A percentile compares a stretch with the other conserved stretches of the same genome.
Evolutionary conservation across 257 asterid genomes (phyloP).

Genomic region (Fraxinus anomala): DNA sequence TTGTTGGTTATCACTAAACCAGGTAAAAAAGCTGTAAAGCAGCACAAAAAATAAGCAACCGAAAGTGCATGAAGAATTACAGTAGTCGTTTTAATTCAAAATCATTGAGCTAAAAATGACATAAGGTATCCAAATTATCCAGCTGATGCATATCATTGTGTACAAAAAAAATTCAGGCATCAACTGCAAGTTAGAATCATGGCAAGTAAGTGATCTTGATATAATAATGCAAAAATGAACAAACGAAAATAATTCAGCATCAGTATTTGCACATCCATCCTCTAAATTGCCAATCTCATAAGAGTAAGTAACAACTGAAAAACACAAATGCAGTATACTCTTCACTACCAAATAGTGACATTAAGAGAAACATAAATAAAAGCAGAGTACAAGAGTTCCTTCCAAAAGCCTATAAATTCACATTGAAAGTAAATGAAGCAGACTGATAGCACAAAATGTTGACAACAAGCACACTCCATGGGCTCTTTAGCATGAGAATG

Average conservation of each 20-base stretch:
- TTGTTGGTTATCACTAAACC: slow-evolving; percentile 43
- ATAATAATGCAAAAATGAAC: not conserved
- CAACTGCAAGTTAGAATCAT: not conserved
- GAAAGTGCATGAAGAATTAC: slow-evolving; percentile 27
- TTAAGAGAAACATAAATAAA: not conserved
- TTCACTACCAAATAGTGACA: not conserved
- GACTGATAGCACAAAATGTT: not conserved
- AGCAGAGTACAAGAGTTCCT: not conserved
- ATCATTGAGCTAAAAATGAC: slow-evolving; percentile 21
- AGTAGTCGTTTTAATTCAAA: slow-evolving; percentile 16
- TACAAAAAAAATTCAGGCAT: not conserved
- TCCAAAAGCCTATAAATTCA: not conserved
- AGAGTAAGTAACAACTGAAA: not conserved
- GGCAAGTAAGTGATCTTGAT: not conserved
- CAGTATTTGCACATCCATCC: not conserved
- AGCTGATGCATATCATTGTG: not conserved
- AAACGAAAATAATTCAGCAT: not conserved
- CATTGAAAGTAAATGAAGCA: not conserved
- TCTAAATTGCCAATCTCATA: not conserved
- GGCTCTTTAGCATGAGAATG: not conserved
- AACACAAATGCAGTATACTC: not conserved
- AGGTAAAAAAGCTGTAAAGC: slow-evolving; percentile 29
- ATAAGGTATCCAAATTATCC: not conserved
- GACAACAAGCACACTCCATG: not conserved
- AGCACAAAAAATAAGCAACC: slow-evolving; percentile 8